Conservation (phyloP, 805 yeast genomes). For the Blastobotrys attinorum region DNA sequence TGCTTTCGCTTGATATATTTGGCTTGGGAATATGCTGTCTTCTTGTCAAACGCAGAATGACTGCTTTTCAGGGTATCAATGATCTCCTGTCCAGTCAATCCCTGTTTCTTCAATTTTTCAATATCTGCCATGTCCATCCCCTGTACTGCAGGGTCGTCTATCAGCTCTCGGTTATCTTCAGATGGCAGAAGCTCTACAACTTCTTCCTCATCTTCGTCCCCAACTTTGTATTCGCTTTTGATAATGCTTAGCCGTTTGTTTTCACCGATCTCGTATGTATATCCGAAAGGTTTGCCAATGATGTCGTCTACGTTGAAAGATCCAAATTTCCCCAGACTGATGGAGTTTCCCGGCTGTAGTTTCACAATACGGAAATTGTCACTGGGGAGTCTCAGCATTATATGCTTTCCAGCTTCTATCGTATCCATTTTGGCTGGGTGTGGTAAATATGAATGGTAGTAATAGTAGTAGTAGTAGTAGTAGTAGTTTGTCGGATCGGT, state of each 20-base stretch:
- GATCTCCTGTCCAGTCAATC: conserved; percentile 67
- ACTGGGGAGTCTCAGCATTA: conserved; percentile 71
- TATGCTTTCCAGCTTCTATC: conserved; percentile 45
- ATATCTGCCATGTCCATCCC: conserved; percentile 71
- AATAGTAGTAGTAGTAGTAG: too few species aligned
- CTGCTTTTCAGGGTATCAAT: conserved; percentile 75
- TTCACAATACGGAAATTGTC: conserved; percentile 68
- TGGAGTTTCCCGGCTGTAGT: conserved; percentile 48
- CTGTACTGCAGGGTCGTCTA: conserved; percentile 63
- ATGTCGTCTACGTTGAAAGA: conserved; percentile 66
- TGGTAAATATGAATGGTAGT: too few species aligned
- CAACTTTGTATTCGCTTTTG: conserved; percentile 29
- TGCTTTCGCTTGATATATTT: conserved; percentile 88
- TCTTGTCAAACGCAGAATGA: conserved; percentile 80
- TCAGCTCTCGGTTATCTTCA: conserved; percentile 59
- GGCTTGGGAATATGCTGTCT: conserved; percentile 83
- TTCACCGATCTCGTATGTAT: conserved; percentile 74
- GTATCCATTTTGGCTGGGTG: conserved; percentile 11
- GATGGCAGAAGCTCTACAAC: conserved; percentile 38
- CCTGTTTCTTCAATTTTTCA: conserved; percentile 68
- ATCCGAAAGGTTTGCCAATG: conserved; percentile 79
- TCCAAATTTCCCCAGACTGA: conserved; percentile 89
- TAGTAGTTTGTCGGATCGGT: too few species aligned
- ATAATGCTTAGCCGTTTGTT: conserved; percentile 30
- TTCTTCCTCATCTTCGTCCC: conserved; percentile 29